phyloP scores from a whole-genome alignment of 192 early-diverging fungal species.

The Coemansia aciculifera region DNA sequence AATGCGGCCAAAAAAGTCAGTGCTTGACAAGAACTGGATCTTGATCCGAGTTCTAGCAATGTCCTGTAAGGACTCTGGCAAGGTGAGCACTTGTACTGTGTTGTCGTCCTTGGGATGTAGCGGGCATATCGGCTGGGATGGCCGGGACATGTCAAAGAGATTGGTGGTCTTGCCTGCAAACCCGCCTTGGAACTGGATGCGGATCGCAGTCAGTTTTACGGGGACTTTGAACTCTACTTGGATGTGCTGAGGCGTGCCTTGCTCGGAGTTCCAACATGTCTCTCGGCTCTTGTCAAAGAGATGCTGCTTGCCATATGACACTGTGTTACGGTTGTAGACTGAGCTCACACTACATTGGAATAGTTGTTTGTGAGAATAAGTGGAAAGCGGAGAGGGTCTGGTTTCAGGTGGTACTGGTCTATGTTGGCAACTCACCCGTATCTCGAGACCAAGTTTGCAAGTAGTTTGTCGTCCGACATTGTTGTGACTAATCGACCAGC shows the following conservation, averaged over 20 bases:
- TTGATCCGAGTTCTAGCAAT: slow-evolving; percentile 52
- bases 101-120: slow-evolving; percentile 81
- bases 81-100: slow-evolving; percentile 55
- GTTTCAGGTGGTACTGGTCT: neutral
- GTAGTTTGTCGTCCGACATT: slow-evolving; percentile 18
- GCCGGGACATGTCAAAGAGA: slow-evolving; percentile 51
- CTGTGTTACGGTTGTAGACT: slow-evolving; percentile 76
- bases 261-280: slow-evolving; percentile 95
- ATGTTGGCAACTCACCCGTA: slow-evolving; percentile 15
- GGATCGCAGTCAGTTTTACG: slow-evolving; percentile 44
- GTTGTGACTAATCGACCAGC: neutral
- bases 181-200: slow-evolving; percentile 83
- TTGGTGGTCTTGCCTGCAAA: slow-evolving; percentile 76
- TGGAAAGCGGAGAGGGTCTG: no score
- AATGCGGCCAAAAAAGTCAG: slow-evolving; percentile 86
- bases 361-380: neutral
- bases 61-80: slow-evolving; percentile 24
- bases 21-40: slow-evolving; percentile 64
- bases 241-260: slow-evolving; percentile 77
- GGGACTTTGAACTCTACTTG: slow-evolving; percentile 64
- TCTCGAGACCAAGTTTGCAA: slow-evolving; percentile 19
- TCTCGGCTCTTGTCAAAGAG: slow-evolving; percentile 76
- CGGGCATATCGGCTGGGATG: slow-evolving; percentile 31
- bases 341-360: slow-evolving; percentile 73
- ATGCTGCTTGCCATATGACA: slow-evolving; percentile 77